Conservation (phyloP, 352 stramenopile species). For the Saprolegnia diclina region DNA sequence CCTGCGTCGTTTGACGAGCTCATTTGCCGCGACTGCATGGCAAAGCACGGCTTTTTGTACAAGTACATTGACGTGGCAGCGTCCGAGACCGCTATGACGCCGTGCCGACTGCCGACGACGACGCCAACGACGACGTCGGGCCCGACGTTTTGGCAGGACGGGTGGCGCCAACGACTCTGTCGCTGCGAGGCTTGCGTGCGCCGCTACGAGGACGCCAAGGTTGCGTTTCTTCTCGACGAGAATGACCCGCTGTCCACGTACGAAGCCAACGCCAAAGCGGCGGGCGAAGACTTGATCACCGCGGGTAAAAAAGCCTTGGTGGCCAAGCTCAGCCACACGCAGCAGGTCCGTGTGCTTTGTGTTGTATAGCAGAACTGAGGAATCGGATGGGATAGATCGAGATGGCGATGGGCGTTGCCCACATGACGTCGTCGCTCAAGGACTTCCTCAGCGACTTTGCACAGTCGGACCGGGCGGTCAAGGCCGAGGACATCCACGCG, state of each 20-base stretch:
- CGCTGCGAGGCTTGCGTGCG: constrained; percentile 47
- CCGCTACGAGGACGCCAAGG: constrained; percentile 42
- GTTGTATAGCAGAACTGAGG: neutral
- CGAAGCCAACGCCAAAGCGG: constrained; percentile 41
- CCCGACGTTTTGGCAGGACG: constrained; percentile 63
- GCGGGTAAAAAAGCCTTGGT: constrained; percentile 46
- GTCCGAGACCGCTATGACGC: constrained; percentile 18
- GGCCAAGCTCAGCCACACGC: constrained; percentile 52
- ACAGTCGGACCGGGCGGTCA: constrained; percentile 51
- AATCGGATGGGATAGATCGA: constrained; percentile 33
- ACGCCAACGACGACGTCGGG: constrained; percentile 12
- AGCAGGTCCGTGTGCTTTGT: constrained; percentile 32
- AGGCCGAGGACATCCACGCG: constrained; percentile 57
- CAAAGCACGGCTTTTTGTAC: constrained; percentile 55
- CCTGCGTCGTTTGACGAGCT: constrained; percentile 50
- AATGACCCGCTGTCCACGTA: constrained; percentile 63
- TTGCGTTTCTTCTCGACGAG: constrained; percentile 55
- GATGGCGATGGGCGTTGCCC: constrained; percentile 60
- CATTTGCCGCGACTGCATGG: constrained; percentile 59
- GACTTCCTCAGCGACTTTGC: constrained; percentile 58
- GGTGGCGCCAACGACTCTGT: constrained; percentile 56
- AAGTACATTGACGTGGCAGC: constrained; percentile 35
- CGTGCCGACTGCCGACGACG: constrained; percentile 10
- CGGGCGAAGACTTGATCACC: constrained; percentile 31
- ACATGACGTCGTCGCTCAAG: constrained; percentile 69